Conservation (phyloP, 495 filamentous ascomycete genomes). For the Apodospora peruviana region DNA sequence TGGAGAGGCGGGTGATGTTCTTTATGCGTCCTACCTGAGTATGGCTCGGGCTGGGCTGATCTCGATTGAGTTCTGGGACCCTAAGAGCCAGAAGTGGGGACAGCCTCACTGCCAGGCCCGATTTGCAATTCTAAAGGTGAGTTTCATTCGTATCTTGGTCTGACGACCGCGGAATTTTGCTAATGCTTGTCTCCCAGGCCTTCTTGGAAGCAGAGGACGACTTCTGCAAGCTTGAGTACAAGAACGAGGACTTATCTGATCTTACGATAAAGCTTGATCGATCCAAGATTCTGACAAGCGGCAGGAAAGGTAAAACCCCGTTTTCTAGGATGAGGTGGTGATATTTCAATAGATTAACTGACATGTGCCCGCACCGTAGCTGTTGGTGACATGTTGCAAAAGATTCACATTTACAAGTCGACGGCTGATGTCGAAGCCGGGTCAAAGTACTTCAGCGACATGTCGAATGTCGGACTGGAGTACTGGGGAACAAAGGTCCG, state of each 20-base stretch:
- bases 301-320: slow-evolving; percentile 50
- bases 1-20: slow-evolving; percentile 73
- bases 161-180: neutral
- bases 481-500: slow-evolving; percentile 76
- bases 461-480: slow-evolving; percentile 71
- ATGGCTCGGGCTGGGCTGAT: slow-evolving; percentile 89
- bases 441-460: slow-evolving; percentile 69
- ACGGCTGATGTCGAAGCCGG: slow-evolving; percentile 78
- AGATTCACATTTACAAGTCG: slow-evolving; percentile 87
- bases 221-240: slow-evolving; percentile 75
- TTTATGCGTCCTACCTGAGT: slow-evolving; percentile 78
- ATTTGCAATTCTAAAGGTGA: slow-evolving; percentile 69
- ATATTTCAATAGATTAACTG: neutral
- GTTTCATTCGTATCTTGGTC: neutral
- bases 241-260: slow-evolving; percentile 70
- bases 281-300: slow-evolving; percentile 66
- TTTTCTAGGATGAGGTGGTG: slow-evolving; percentile 15
- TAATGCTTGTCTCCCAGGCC: slow-evolving; percentile 41
- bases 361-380: slow-evolving; percentile 44
- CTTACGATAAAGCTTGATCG: slow-evolving; percentile 76
- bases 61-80: slow-evolving; percentile 86
- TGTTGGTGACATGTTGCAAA: slow-evolving; percentile 83
- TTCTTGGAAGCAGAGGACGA: slow-evolving; percentile 80
- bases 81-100: slow-evolving; percentile 83
- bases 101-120: slow-evolving; percentile 94